Percentiles rank a stretch among this genome's conserved stretches.
Evolutionary conservation across 2,329 filamentous ascomycete genomes (phyloP).

Genomic region (Atkinsonella texensis): DNA sequence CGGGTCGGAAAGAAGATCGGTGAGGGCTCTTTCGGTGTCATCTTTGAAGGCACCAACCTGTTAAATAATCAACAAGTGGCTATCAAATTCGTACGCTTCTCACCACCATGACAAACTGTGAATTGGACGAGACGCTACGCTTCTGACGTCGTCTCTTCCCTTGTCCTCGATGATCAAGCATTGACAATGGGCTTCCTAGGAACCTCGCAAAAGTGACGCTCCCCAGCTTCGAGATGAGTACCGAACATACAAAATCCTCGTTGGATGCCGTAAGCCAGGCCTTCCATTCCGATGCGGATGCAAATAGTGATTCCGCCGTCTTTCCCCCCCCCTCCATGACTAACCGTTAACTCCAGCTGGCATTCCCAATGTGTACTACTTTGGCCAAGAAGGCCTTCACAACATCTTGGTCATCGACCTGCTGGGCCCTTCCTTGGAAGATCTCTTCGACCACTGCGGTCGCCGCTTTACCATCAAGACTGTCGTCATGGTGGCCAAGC

Average conservation of each 20-base stretch:
- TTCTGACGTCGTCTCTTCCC: neutral
- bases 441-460: slow-evolving; percentile 99
- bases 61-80: slow-evolving; percentile 98
- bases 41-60: slow-evolving; percentile 96
- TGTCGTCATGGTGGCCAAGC: slow-evolving; percentile 87
- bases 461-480: slow-evolving; percentile 99
- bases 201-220: slow-evolving; percentile 97
- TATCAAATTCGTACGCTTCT: slow-evolving; percentile 84
- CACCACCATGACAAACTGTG: neutral
- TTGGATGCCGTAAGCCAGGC: slow-evolving; percentile 77
- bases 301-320: neutral
- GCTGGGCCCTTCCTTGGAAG: slow-evolving; percentile 87
- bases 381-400: slow-evolving; percentile 98
- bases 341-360: slow-evolving; percentile 38
- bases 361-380: slow-evolving; percentile 98
- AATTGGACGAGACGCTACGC: no score
- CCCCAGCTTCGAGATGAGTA: slow-evolving; percentile 97
- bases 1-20: slow-evolving; percentile 98
- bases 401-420: slow-evolving; percentile 99
- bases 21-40: slow-evolving; percentile 96
- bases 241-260: slow-evolving; percentile 97
- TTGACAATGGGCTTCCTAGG: slow-evolving; percentile 36
- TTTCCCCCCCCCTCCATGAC: neutral
- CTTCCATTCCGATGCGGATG: neutral
- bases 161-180: neutral